phyloP scores from a whole-genome alignment of 768 basidiomycete species.

The Cyclocybe cylindracea region DNA sequence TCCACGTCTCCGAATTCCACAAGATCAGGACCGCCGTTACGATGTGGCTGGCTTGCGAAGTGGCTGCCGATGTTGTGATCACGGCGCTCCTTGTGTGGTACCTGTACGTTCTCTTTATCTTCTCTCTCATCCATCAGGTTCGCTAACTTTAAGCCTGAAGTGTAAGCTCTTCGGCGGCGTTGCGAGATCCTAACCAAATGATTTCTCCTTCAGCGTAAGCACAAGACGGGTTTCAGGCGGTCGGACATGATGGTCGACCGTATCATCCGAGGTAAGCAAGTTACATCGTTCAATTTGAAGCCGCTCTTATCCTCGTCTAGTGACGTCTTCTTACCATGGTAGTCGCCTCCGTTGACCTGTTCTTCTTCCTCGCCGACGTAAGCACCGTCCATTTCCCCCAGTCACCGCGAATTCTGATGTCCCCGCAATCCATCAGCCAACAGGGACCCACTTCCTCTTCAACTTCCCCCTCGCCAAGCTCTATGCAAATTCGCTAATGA shows the following conservation, averaged over 20 bases:
- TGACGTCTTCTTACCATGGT: constrained; percentile 31
- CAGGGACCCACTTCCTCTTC: no score
- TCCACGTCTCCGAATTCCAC: neutral
- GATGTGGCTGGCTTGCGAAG: constrained; percentile 41
- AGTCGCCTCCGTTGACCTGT: constrained; percentile 11
- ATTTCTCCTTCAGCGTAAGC: constrained; percentile 24
- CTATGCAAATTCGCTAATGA: no score
- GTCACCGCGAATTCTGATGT: no score
- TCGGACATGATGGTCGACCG: constrained; percentile 40
- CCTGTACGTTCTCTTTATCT: constrained; percentile 28
- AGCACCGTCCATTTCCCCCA: no score
- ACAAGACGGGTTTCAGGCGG: constrained; percentile 37
- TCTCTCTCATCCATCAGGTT: neutral
- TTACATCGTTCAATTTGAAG: neutral
- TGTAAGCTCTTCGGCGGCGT: neutral
- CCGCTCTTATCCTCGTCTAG: constrained; percentile 8
- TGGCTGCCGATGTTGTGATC: constrained; percentile 39
- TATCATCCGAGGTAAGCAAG: constrained; percentile 34
- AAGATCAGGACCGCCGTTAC: constrained; percentile 11
- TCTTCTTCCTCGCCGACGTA: no score
- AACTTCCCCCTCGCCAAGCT: no score
- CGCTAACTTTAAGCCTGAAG: neutral
- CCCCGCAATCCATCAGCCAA: no score
- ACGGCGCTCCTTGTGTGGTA: constrained; percentile 40
- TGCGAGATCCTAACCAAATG: neutral